Percentiles rank a stretch among this genome's conserved stretches.
phyloP scores from a whole-genome alignment of 495 filamentous ascomycete species.

The Neurospora cerealis region DNA sequence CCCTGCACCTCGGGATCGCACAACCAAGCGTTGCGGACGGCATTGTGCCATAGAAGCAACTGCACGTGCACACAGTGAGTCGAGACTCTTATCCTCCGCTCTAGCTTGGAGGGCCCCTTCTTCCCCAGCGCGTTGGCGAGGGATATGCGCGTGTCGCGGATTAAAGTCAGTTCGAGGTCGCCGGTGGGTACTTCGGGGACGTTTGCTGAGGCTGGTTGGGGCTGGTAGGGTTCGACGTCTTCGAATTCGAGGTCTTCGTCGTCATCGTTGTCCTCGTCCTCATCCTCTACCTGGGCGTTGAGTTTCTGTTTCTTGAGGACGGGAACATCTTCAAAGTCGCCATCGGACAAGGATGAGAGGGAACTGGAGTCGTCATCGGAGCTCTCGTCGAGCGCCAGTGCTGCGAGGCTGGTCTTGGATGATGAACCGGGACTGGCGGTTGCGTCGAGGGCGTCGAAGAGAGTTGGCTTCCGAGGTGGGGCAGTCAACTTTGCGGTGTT shows the following conservation, averaged over 20 bases:
- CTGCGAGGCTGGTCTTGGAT: slow-evolving; percentile 36
- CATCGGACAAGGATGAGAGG: slow-evolving; percentile 55
- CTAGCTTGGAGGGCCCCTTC: slow-evolving; percentile 76
- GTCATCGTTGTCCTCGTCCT: slow-evolving; percentile 37
- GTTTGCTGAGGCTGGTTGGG: slow-evolving; percentile 16
- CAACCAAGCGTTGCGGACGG: slow-evolving; percentile 75
- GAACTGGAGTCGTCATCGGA: slow-evolving; percentile 42
- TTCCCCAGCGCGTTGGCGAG: slow-evolving; percentile 56
- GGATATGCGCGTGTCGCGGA: slow-evolving; percentile 44
- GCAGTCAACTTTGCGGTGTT: slow-evolving; percentile 8
- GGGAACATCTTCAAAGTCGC: slow-evolving; percentile 55
- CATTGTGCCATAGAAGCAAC: slow-evolving; percentile 79
- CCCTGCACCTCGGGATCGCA: slow-evolving; percentile 72
- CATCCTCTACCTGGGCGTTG: not conserved
- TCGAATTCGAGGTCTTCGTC: slow-evolving; percentile 81
- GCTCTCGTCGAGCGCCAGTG: slow-evolving; percentile 40
- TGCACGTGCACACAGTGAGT: slow-evolving; percentile 89
- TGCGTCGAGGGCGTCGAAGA: slow-evolving; percentile 62
- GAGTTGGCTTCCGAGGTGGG: slow-evolving; percentile 41
- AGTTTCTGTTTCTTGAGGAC: slow-evolving; percentile 1
- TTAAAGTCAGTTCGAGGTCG: slow-evolving; percentile 70
- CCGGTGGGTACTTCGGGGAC: slow-evolving; percentile 19
- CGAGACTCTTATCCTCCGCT: slow-evolving; percentile 62
- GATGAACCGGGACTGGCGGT: slow-evolving; percentile 34
- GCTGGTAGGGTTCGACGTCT: slow-evolving; percentile 51